Evolutionary conservation across 2,329 filamentous ascomycete genomes (phyloP).

Genomic region (Alternaria alternata): DNA sequence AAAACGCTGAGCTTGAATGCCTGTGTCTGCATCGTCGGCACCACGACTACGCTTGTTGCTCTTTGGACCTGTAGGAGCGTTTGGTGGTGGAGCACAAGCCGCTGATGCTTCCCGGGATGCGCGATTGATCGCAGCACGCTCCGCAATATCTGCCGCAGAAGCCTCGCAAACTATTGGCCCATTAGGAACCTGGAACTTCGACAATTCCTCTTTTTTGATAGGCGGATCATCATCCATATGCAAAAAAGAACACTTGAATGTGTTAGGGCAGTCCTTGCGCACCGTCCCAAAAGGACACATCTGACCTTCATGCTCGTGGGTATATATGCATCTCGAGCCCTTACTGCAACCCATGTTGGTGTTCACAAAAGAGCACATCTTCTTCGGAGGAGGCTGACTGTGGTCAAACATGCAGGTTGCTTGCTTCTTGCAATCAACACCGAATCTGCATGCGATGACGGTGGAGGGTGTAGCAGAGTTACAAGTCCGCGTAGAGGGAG

Average conservation of each 20-base stretch:
- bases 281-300: background rate
- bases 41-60: background rate
- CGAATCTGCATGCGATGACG: background rate
- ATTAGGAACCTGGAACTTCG: background rate
- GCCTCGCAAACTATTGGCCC: background rate
- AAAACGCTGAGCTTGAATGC: background rate
- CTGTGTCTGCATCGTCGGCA: background rate
- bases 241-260: background rate
- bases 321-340: background rate
- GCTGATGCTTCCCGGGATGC: background rate
- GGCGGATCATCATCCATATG: background rate
- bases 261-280: background rate
- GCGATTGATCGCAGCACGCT: background rate
- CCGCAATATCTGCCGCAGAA: background rate
- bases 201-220: background rate
- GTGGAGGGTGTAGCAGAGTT: background rate
- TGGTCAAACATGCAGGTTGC: background rate
- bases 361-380: background rate
- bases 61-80: background rate
- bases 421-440: background rate
- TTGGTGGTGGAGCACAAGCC: background rate
- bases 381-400: background rate
- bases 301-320: background rate
- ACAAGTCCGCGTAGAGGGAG: background rate
- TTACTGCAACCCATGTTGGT: background rate